Evolutionary conservation across 768 basidiomycete genomes (phyloP).

Genomic region (Boletus barrowsii): DNA sequence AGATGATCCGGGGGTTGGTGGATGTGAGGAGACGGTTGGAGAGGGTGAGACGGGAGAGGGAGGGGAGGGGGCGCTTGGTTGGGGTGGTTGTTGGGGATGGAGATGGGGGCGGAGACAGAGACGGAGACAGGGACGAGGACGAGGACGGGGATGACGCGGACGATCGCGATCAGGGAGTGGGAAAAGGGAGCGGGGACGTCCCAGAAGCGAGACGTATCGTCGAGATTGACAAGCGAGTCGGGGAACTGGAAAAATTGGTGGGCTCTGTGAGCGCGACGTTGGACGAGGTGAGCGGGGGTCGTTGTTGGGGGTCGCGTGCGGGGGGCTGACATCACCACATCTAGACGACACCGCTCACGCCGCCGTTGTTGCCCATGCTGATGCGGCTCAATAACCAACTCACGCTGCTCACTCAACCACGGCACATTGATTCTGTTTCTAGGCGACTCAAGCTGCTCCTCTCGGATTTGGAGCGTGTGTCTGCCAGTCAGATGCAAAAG

Average conservation of each 20-base stretch:
- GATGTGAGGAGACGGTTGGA: constrained; percentile 70
- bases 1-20: constrained; percentile 72
- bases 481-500: constrained; percentile 36
- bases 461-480: constrained; percentile 86
- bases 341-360: constrained; percentile 69
- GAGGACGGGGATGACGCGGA: constrained; percentile 2
- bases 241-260: constrained; percentile 76
- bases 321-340: constrained; percentile 4
- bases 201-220: constrained; percentile 50
- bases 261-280: constrained; percentile 77
- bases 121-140: not conserved
- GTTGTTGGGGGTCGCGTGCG: not conserved
- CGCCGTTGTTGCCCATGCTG: constrained; percentile 80
- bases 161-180: not conserved
- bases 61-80: constrained; percentile 64
- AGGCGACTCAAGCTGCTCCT: constrained; percentile 89
- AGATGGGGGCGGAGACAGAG: not conserved
- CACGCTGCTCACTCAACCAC: constrained; percentile 86
- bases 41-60: constrained; percentile 60
- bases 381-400: constrained; percentile 82
- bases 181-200: constrained; percentile 18
- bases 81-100: constrained; percentile 46
- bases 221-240: constrained; percentile 81
- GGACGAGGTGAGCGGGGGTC: constrained; percentile 64
- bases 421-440: constrained; percentile 94